These are phyloP conservation scores for Microthlaspi erraticum DNA, from an alignment of 345 rosid genomes.

Conservation along the genomic window DNA sequence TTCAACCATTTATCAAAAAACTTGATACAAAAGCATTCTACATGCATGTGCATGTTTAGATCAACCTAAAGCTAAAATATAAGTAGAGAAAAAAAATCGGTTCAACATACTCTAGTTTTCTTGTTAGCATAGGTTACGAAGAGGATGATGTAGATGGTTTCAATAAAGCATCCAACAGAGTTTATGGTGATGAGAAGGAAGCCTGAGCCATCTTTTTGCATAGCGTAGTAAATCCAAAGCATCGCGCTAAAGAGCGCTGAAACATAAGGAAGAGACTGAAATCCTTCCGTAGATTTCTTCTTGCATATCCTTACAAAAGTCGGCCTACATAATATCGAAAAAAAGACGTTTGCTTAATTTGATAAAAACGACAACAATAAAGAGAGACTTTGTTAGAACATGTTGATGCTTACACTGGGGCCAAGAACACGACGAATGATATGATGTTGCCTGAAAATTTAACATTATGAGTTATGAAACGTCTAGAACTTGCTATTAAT, in stretches of 20 bases:
- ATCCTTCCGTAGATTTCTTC: conserved; percentile 76
- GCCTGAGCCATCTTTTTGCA: conserved; percentile 53
- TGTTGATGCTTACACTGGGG: conserved; percentile 65
- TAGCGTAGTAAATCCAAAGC: conserved; percentile 73
- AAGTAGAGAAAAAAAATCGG: background rate
- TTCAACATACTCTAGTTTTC: conserved; percentile 52
- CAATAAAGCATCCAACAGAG: conserved; percentile 63
- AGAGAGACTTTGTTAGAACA: background rate
- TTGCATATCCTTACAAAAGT: conserved; percentile 62
- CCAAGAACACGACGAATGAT: conserved; percentile 62
- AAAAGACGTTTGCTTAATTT: background rate
- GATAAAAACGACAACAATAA: background rate
- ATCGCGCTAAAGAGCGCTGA: conserved; percentile 70
- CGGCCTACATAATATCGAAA: conserved; percentile 50
- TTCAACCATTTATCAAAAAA: conserved; percentile 14
- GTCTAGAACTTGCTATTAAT: background rate
- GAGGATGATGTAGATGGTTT: conserved; percentile 59
- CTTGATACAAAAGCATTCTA: background rate
- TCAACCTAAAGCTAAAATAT: conserved; percentile 3
- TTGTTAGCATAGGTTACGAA: conserved; percentile 61
- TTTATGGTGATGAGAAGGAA: conserved; percentile 72
- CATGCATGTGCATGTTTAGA: conserved; percentile 16
- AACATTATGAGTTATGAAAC: background rate
- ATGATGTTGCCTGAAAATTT: conserved; percentile 62
- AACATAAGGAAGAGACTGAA: conserved; percentile 67